Evolutionary conservation across 1,139 yeast species (phyloP).

Genomic region (Suhomyces atakaporum): DNA sequence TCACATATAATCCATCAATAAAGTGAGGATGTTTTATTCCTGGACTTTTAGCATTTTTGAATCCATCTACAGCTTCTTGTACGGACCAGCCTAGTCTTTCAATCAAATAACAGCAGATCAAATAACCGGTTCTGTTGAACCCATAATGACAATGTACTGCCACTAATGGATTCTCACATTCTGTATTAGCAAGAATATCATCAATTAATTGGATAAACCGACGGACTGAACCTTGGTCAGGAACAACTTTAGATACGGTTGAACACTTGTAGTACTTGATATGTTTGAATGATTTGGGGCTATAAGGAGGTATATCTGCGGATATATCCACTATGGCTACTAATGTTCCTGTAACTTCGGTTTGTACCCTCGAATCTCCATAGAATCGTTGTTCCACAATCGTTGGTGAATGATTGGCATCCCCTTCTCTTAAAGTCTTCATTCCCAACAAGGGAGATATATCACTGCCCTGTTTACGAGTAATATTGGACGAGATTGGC

Average conservation of each 20-base stretch:
- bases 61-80: slow-evolving; percentile 63
- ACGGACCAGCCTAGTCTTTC: slow-evolving; percentile 63
- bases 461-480: slow-evolving; percentile 33
- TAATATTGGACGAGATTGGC: slow-evolving; percentile 49
- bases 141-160: slow-evolving; percentile 85
- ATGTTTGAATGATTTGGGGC: slow-evolving; percentile 55
- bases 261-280: slow-evolving; percentile 70
- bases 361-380: slow-evolving; percentile 27
- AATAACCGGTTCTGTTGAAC: slow-evolving; percentile 75
- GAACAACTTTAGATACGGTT: slow-evolving; percentile 77
- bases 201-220: slow-evolving; percentile 58
- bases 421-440: slow-evolving; percentile 75
- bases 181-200: slow-evolving; percentile 36
- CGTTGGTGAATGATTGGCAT: slow-evolving; percentile 59
- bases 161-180: slow-evolving; percentile 38
- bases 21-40: slow-evolving; percentile 82
- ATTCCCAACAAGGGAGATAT: slow-evolving; percentile 62
- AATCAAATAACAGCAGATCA: slow-evolving; percentile 68
- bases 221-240: slow-evolving; percentile 61
- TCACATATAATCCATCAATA: slow-evolving; percentile 68
- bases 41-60: slow-evolving; percentile 59
- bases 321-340: slow-evolving; percentile 71
- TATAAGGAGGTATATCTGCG: slow-evolving; percentile 75
- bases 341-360: slow-evolving; percentile 37
- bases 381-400: slow-evolving; percentile 51